Conservation (phyloP, 202 grass and related monocot genomes). For the Hordeum pubiflorum region DNA sequence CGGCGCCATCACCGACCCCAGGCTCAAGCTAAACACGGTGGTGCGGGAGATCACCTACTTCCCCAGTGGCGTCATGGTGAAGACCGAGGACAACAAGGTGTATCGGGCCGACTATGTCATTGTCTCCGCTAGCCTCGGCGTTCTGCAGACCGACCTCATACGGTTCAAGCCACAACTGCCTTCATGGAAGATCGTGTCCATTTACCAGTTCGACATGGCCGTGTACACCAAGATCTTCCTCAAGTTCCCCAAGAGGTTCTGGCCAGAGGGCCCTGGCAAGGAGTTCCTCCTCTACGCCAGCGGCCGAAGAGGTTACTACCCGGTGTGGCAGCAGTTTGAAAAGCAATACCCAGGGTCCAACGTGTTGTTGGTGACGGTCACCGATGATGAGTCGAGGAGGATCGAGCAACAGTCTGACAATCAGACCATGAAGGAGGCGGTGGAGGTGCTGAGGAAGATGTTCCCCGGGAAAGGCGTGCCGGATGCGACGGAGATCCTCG, state of each 20-base stretch:
- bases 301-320: conserved; percentile 49
- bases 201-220: conserved; percentile 41
- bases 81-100: conserved; percentile 38
- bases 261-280: conserved; percentile 48
- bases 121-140: conserved; percentile 55
- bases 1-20: conserved; percentile 33
- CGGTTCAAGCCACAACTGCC: conserved; percentile 44
- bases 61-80: conserved; percentile 12
- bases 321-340: conserved; percentile 45
- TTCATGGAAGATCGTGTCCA: conserved; percentile 27
- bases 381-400: conserved; percentile 57
- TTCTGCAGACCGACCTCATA: conserved; percentile 55
- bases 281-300: conserved; percentile 62
- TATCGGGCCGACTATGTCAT: conserved; percentile 51
- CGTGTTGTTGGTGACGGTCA: conserved; percentile 54
- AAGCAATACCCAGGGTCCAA: conserved; percentile 56
- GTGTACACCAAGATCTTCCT: conserved; percentile 55
- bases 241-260: conserved; percentile 48
- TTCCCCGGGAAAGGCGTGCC: conserved; percentile 41
- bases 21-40: conserved; percentile 39
- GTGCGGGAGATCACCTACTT: conserved; percentile 35
- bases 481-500: conserved; percentile 50
- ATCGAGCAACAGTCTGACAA: conserved; percentile 56
- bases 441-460: conserved; percentile 59
- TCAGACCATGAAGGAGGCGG: conserved; percentile 44